Conservation (phyloP, 1,139 yeast species). For the Blastobotrys arbuscula region DNA sequence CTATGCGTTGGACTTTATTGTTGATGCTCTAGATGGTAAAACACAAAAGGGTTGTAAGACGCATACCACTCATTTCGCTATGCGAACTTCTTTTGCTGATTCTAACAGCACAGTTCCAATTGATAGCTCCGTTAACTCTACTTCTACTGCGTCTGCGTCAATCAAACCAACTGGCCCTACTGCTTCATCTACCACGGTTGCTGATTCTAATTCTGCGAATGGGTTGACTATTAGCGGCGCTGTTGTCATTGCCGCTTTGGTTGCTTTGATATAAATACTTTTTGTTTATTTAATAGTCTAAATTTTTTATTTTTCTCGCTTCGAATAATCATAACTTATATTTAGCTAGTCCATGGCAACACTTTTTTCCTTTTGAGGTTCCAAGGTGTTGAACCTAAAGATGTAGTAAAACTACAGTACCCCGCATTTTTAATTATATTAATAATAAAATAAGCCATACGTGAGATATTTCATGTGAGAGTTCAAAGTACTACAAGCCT, state of each 20-base stretch:
- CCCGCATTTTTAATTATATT: too few species aligned
- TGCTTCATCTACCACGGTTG: not conserved
- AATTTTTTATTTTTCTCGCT: too few species aligned
- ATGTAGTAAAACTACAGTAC: too few species aligned
- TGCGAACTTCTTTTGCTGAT: not conserved
- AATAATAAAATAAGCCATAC: too few species aligned
- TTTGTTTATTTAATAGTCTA: too few species aligned
- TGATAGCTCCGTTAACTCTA: not conserved
- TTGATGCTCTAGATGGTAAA: constrained; percentile 15
- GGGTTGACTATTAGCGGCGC: not conserved
- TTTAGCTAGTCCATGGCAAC: too few species aligned
- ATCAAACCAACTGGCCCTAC: not conserved
- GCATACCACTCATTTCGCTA: constrained; percentile 7
- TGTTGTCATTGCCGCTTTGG: not conserved
- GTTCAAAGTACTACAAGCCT: too few species aligned
- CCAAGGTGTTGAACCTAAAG: too few species aligned
- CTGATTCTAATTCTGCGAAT: not conserved
- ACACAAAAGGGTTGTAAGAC: constrained; percentile 10
- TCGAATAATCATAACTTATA: not conserved
- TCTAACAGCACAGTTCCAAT: not conserved
- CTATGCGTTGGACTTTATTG: constrained; percentile 20
- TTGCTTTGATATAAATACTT: not conserved
- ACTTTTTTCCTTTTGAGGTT: too few species aligned
- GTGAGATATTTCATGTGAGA: too few species aligned
- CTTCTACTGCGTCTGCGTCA: not conserved